These are phyloP conservation scores for Colletotrichum navitas DNA, from an alignment of 2,329 filamentous ascomycete species.

Conservation along the genomic window DNA sequence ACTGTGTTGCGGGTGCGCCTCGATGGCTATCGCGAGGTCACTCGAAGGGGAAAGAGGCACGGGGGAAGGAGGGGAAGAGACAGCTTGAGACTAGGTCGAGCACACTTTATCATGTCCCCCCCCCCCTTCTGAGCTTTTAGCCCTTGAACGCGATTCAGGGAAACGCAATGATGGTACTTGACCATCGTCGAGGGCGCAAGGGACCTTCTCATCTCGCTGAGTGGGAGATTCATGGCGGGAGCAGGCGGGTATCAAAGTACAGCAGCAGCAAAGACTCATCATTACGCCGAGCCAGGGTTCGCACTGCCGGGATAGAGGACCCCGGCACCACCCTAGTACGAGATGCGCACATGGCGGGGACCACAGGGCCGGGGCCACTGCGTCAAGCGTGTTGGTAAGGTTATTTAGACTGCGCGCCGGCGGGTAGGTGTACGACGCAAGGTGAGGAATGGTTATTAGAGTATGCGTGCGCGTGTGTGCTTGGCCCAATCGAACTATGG, in stretches of 20 bases:
- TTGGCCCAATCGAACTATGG: too few relatives aligned
- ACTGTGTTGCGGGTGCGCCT: neutral
- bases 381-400: neutral
- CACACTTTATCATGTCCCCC: constrained; percentile 13
- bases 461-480: too few relatives aligned
- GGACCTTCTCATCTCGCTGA: neutral
- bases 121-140: too few relatives aligned
- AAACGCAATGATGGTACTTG: neutral
- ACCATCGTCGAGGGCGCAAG: neutral
- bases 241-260: neutral
- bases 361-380: constrained; percentile 14
- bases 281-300: neutral
- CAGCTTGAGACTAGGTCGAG: neutral
- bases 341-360: constrained; percentile 10
- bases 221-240: neutral
- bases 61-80: neutral
- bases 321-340: neutral
- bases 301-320: neutral
- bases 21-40: neutral
- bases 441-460: neutral
- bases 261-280: constrained; percentile 5
- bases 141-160: neutral
- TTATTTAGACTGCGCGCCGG: neutral
- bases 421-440: too few relatives aligned
- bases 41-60: neutral